Evolutionary conservation across 768 basidiomycete species (phyloP), one percentile per base, ranked within the genome.

Genomic region (Suillus cothurnatus): DNA sequence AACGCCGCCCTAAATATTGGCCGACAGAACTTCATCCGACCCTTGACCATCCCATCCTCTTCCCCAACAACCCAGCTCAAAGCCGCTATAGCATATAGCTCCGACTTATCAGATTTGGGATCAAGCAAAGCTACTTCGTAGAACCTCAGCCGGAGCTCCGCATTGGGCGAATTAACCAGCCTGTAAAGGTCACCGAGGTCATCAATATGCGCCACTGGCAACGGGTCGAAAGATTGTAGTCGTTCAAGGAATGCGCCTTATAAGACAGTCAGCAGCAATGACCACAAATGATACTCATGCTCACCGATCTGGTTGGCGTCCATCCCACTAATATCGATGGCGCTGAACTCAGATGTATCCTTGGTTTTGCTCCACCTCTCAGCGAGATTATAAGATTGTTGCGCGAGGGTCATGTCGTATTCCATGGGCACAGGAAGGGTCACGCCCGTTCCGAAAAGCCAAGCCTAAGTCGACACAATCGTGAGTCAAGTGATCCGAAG

Each of bases 21-120:
- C 56, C 92, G 77, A 75, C 92, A 93, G 79, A 93, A 93, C 73
- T 94, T 93, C 92, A 93, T 93, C 39, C 92, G 81, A 14, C 92
- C 92, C 70, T 91, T 90, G 63, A 94, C 78, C 32, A 85, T 77
- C 1, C 85, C 87, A 68, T 88, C 80, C 17, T 57, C 58, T n/a
- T 72, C 78, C 2, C 89, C 92, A 17, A 87, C 83, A 26, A 93
- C 85, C 92, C 92, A 93, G 32, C 84, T 80, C 0, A 81, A 84
- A 0, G 88, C 91, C 26, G 84, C 79, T 0, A 65, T 64, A 9
- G 86, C 87, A 67, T 85, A 86, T n/a, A 72, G 71, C 45, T 76
- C 74, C 4, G 90, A 88, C 1, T 81, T 81, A n/a, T 72, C 64
- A 0, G 85, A 82, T 0, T 71, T 34, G 1, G 85, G 76, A 62